phyloP scores from a whole-genome alignment of 164 flowering plant genomes.

The Stephania japonica region DNA sequence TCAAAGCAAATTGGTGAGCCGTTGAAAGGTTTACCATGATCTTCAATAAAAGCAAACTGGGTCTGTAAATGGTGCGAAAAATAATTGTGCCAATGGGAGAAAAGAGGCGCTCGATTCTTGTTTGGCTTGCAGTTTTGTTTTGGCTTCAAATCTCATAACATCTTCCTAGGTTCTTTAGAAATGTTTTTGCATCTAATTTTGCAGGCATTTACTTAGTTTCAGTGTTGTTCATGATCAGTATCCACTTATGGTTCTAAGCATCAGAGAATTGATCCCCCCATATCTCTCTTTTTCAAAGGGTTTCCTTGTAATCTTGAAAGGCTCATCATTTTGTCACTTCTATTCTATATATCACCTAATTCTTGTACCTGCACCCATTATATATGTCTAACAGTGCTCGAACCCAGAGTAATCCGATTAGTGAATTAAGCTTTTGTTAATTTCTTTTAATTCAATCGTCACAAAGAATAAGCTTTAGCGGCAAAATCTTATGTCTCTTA shows the following conservation, averaged over 20 bases:
- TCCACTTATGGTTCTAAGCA: neutral
- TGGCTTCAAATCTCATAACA: conserved; percentile 7
- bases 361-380: too few species aligned
- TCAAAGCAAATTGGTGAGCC: neutral
- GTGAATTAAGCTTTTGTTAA: too few species aligned
- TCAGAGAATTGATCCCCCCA: neutral
- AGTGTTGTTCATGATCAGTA: neutral
- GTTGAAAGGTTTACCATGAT: neutral
- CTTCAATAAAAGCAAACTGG: conserved; percentile 7
- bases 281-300: neutral
- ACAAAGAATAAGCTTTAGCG: too few species aligned
- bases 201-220: neutral
- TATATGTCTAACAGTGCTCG: too few species aligned
- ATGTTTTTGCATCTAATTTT: neutral
- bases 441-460: too few species aligned
- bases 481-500: too few species aligned
- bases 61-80: neutral
- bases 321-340: neutral
- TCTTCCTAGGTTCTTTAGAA: neutral
- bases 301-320: neutral
- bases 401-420: too few species aligned
- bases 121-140: conserved; percentile 14
- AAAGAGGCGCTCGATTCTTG: conserved; percentile 8
- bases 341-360: too few species aligned
- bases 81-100: conserved; percentile 13